Evolutionary conservation across 1,139 yeast genomes (phyloP).

Genomic region (Hyphopichia fennica): DNA sequence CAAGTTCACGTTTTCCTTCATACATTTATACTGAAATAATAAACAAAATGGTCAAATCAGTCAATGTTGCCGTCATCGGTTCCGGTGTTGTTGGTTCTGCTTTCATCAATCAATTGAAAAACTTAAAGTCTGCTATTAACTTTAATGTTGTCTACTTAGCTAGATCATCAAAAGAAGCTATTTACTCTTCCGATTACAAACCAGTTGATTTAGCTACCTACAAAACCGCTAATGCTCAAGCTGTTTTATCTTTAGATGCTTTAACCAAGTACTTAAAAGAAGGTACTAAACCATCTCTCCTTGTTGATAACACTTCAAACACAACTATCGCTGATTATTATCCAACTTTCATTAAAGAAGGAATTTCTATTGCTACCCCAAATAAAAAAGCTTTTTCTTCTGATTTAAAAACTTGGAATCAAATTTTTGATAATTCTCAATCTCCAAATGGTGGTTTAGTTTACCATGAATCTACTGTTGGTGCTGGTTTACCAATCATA

Average conservation of each 20-base stretch:
- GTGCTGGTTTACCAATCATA: constrained; percentile 95
- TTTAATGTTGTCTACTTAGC: constrained; percentile 83
- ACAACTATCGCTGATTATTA: constrained; percentile 73
- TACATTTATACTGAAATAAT: too few relatives aligned
- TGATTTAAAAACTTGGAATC: constrained; percentile 70
- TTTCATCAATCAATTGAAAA: constrained; percentile 63
- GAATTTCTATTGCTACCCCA: constrained; percentile 95
- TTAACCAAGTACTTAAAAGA: constrained; percentile 62
- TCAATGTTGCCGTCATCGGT: constrained; percentile 81
- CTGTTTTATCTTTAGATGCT: constrained; percentile 56
- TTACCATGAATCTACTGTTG: constrained; percentile 98
- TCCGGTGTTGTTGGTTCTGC: constrained; percentile 96
- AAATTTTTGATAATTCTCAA: constrained; percentile 58
- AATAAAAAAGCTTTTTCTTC: constrained; percentile 97
- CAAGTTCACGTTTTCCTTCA: too few relatives aligned
- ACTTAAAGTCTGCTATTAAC: constrained; percentile 56
- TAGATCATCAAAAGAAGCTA: constrained; percentile 64
- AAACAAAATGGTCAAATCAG: constrained; percentile 50
- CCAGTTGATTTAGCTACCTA: constrained; percentile 68
- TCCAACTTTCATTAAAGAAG: constrained; percentile 68
- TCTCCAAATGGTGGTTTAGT: constrained; percentile 70
- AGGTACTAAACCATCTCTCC: constrained; percentile 72
- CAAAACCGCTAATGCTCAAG: constrained; percentile 49
- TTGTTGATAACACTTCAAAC: constrained; percentile 93
- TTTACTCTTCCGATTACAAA: constrained; percentile 64